Conservation (phyloP, 1,139 yeast species). For the Lodderomyces oxycetoniae region DNA sequence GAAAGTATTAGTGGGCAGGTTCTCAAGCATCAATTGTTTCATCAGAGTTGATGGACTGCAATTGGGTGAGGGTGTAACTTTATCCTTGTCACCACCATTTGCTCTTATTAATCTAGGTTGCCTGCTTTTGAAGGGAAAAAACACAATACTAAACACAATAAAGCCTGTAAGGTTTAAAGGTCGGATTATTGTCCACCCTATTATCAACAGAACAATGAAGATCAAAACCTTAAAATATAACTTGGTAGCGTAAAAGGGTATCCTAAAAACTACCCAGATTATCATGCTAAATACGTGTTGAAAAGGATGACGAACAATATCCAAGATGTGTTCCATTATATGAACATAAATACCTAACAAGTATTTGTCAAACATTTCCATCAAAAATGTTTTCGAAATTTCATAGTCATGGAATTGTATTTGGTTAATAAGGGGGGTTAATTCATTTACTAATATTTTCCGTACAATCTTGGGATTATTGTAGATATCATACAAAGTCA, state of each 20-base stretch:
- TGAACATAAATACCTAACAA: constrained; percentile 8
- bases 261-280: constrained; percentile 1
- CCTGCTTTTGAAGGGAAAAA: background rate
- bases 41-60: background rate
- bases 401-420: constrained; percentile 10
- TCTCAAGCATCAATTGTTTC: background rate
- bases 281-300: background rate
- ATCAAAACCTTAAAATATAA: constrained; percentile 16
- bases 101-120: background rate
- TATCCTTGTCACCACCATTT: too few relatives aligned
- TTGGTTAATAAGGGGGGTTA: constrained; percentile 11
- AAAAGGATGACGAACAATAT: constrained; percentile 10
- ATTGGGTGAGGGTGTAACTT: background rate
- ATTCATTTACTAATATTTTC: constrained; percentile 10
- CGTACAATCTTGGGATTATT: constrained; percentile 14
- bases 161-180: constrained; percentile 6
- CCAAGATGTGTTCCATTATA: constrained; percentile 7
- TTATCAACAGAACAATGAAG: constrained; percentile 16
- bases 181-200: constrained; percentile 8
- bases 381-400: constrained; percentile 13
- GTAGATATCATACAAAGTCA: constrained; percentile 14
- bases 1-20: background rate
- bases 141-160: constrained; percentile 1
- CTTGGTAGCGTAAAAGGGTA: constrained; percentile 9
- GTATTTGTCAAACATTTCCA: constrained; percentile 18